Base-by-base conservation (phyloP, 176 grass and related monocot genomes). In the Paspalum vaginatum region DNA sequence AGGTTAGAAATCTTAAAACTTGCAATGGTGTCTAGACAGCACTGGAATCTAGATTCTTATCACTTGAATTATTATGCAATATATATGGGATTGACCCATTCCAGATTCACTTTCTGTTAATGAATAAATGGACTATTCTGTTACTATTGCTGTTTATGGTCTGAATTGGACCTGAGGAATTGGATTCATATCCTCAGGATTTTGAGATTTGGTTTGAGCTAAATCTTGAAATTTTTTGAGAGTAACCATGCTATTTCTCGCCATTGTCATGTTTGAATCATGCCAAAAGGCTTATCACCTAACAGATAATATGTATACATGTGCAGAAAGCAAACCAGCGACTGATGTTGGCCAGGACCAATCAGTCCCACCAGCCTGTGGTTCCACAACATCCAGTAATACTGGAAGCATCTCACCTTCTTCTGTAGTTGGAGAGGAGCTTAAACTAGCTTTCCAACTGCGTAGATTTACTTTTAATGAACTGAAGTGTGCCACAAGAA, bases 401-500 rank as follows among this genome's bases (percentile, higher is more conserved):
- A 82, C 87, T 3, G 92, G 90, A 88, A 95, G 88, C 76, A 83
- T 89, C 61, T 98, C 96, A 50, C 93, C 92, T 69, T 79, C 86
- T 75, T 95, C 88, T 63, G 91, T 96, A 88, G 90, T 90, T 27
- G 87, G 86, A 46, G 97, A 99, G 65, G 97, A 99, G 74, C 76
- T 99, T 65, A 99, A 99, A 88, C 78, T 95, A 43, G 76, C 97
- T 52, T 91, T 91, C 69, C 93, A 96, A 79, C 84, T 99, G 58
- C 93, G 90, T 49, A 96, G 88, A 83, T 99, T 99, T 79, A 88
- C 88, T 56, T 99, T 99, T 85, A 92, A 75, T 75, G 93, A 99
- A 76, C 92, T 99, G 18, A 99, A 99, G 81, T 93, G 72, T 53
- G 93, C 97, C 54, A 96, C 97, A 27, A 92, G 97, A 82, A 99